phyloP scores from a whole-genome alignment of 2,329 filamentous ascomycete genomes.

The Xylariales sp. region DNA sequence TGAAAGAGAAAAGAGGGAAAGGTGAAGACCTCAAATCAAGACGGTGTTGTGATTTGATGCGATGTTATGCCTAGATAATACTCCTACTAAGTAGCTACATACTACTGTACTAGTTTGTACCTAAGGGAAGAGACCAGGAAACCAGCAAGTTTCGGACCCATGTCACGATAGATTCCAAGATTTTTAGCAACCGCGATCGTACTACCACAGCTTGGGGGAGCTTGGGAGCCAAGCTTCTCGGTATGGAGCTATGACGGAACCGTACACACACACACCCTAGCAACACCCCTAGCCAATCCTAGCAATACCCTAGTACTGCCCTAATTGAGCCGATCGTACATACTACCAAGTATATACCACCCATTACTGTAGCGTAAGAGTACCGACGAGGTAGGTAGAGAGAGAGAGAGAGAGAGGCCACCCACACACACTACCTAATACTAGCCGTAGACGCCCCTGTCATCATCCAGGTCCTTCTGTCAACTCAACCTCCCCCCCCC shows the following conservation, averaged over 20 bases:
- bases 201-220: slow-evolving; percentile 13
- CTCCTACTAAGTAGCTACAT: too few relatives aligned
- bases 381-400: background rate
- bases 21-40: slow-evolving; percentile 29
- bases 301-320: too few relatives aligned
- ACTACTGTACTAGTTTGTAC: slow-evolving; percentile 13
- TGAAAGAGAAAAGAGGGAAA: background rate
- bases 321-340: slow-evolving; percentile 8
- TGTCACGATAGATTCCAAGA: slow-evolving; percentile 30
- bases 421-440: too few relatives aligned
- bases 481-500: too few relatives aligned
- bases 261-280: slow-evolving; percentile 13
- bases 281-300: slow-evolving; percentile 8
- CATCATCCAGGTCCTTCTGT: too few relatives aligned
- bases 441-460: background rate
- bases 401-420: background rate
- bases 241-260: slow-evolving; percentile 42
- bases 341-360: too few relatives aligned
- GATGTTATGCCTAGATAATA: slow-evolving; percentile 29
- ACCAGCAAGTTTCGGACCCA: slow-evolving; percentile 16
- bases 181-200: slow-evolving; percentile 33
- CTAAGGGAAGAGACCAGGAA: slow-evolving; percentile 18
- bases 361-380: too few relatives aligned
- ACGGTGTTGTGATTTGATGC: slow-evolving; percentile 4
- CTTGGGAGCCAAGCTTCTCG: slow-evolving; percentile 24